Conservation (phyloP, 2,329 filamentous ascomycete genomes). For the Paramyrothecium sp. region DNA sequence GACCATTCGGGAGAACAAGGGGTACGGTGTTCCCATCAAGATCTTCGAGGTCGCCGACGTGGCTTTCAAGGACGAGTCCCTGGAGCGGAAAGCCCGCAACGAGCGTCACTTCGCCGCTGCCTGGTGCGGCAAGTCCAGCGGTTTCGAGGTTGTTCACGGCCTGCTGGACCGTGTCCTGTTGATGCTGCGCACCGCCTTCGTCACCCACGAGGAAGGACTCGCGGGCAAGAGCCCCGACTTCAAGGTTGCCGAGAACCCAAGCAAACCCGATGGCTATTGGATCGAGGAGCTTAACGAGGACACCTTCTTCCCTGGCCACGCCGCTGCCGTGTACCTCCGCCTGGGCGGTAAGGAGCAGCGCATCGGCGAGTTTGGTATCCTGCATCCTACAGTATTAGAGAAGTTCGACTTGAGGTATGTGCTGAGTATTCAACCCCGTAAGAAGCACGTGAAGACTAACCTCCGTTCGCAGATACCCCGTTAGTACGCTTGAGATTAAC, state of each 20-base stretch:
- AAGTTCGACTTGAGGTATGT: slow-evolving; percentile 83
- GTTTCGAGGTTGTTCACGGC: slow-evolving; percentile 95
- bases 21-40: slow-evolving; percentile 83
- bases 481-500: slow-evolving; percentile 92
- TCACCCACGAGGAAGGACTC: slow-evolving; percentile 72
- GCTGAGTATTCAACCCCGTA: neutral
- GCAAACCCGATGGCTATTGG: slow-evolving; percentile 77
- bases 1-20: slow-evolving; percentile 91
- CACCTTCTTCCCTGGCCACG: slow-evolving; percentile 89
- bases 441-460: no score
- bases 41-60: slow-evolving; percentile 92
- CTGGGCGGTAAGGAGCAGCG: slow-evolving; percentile 70
- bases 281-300: slow-evolving; percentile 89
- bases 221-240: slow-evolving; percentile 49
- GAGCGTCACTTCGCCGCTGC: slow-evolving; percentile 95
- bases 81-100: slow-evolving; percentile 87
- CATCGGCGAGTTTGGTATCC: slow-evolving; percentile 88
- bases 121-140: slow-evolving; percentile 90
- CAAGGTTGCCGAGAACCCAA: slow-evolving; percentile 50
- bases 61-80: slow-evolving; percentile 78
- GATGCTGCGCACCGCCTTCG: slow-evolving; percentile 84
- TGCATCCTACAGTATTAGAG: slow-evolving; percentile 90
- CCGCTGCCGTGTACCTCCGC: slow-evolving; percentile 79
- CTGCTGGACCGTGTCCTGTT: slow-evolving; percentile 87
- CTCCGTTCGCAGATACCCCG: slow-evolving; percentile 65